Percentiles rank a stretch among this genome's conserved stretches.
These are phyloP conservation scores for Tetrapyrgos nigripes DNA, from an alignment of 1,284 basidiomycete genomes.

Conservation along the genomic window DNA sequence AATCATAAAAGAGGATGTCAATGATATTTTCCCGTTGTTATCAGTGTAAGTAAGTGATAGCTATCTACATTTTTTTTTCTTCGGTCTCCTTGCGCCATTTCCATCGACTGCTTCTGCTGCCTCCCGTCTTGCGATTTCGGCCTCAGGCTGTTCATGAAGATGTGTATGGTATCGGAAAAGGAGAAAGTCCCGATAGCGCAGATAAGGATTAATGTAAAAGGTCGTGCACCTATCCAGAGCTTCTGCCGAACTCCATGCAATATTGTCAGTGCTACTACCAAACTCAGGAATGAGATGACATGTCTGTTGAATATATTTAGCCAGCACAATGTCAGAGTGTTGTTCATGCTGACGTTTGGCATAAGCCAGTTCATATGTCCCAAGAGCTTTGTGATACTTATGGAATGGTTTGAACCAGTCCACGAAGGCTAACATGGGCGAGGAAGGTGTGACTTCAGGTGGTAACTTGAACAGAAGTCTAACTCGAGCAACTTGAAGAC, in stretches of 20 bases:
- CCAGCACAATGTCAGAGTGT: constrained; percentile 10
- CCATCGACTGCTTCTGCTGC: too few relatives aligned
- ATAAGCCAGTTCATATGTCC: constrained; percentile 11
- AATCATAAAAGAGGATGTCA: too few relatives aligned
- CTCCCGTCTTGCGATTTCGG: too few relatives aligned
- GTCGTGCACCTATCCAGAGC: background rate
- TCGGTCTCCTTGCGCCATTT: too few relatives aligned
- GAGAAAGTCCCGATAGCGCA: background rate
- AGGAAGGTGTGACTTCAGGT: constrained; percentile 2
- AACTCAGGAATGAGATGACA: constrained; percentile 17
- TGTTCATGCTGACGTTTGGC: constrained; percentile 5
- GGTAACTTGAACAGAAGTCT: constrained; percentile 16
- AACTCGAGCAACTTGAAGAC: constrained; percentile 11
- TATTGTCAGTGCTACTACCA: background rate
- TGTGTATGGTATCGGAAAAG: background rate
- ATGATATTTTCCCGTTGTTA: too few relatives aligned
- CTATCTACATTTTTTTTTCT: too few relatives aligned
- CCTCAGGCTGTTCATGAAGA: background rate
- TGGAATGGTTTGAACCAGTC: constrained; percentile 21
- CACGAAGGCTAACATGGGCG: constrained; percentile 11
- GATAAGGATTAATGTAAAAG: constrained; percentile 3
- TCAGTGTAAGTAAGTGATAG: too few relatives aligned
- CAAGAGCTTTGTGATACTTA: constrained; percentile 4
- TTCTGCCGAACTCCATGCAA: background rate
- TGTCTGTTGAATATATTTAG: constrained; percentile 8